Evolutionary conservation across 257 asterid species (phyloP).

Genomic region (Solanum phureja): DNA sequence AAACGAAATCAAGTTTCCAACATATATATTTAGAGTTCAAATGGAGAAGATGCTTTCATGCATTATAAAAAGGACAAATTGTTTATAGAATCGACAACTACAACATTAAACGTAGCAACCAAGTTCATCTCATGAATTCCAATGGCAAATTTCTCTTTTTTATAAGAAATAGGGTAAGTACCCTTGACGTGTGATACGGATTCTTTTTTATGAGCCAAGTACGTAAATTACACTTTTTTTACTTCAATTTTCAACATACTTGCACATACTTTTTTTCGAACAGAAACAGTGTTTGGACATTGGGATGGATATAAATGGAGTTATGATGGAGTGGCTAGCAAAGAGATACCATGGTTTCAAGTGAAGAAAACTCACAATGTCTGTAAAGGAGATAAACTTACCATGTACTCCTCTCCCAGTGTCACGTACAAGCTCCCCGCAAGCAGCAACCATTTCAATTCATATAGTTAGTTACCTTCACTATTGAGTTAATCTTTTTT

Average conservation of each 20-base stretch:
- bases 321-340: neutral
- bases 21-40: neutral
- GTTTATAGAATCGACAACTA: no score
- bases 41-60: neutral
- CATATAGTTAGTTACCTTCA: neutral
- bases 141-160: no score
- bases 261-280: neutral
- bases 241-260: neutral
- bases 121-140: no score
- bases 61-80: neutral
- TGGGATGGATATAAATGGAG: neutral
- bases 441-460: neutral
- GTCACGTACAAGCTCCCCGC: neutral
- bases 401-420: neutral
- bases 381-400: neutral
- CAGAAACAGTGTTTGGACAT: neutral
- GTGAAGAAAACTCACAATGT: neutral
- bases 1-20: neutral
- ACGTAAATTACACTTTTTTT: neutral
- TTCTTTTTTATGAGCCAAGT: no score
- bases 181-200: no score
- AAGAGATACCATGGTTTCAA: neutral
- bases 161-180: no score
- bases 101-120: no score
- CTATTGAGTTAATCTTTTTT: neutral